phyloP scores from a whole-genome alignment of 2,329 filamentous ascomycete species.

The Fusarium napiforme region DNA sequence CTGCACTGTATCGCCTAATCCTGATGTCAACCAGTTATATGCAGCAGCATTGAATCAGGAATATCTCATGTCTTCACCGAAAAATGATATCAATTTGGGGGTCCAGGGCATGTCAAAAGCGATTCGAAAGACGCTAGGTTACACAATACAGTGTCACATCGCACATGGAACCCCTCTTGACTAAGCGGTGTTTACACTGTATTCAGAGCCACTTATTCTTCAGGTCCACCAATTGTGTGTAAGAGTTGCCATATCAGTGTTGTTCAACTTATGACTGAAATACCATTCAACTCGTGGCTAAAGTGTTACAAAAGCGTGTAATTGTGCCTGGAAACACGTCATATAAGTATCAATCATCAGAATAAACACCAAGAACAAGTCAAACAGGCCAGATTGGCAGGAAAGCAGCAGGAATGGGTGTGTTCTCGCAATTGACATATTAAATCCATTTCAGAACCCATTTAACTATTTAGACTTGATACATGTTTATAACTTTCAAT shows the following conservation, averaged over 20 bases:
- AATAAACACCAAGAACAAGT: background rate
- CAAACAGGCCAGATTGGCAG: background rate
- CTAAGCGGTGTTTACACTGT: background rate
- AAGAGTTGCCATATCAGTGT: background rate
- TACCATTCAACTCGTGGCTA: background rate
- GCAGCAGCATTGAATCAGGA: background rate
- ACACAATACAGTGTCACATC: background rate
- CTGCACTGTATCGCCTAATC: background rate
- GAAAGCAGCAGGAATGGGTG: no score
- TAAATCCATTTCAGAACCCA: rapidly evolving
- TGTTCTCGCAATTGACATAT: background rate
- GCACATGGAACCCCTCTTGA: background rate
- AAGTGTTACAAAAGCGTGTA: background rate
- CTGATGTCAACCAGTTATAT: background rate
- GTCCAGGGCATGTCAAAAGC: background rate
- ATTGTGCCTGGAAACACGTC: background rate
- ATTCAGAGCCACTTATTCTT: background rate
- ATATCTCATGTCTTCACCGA: background rate
- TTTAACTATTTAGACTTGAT: background rate
- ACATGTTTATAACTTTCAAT: background rate
- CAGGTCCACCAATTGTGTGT: background rate
- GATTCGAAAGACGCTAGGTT: background rate
- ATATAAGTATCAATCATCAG: no score
- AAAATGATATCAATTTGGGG: background rate
- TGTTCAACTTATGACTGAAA: background rate